These are phyloP conservation scores for Pleodorina starrii DNA, from an alignment of 139 green algal genomes.

Conservation along the genomic window DNA sequence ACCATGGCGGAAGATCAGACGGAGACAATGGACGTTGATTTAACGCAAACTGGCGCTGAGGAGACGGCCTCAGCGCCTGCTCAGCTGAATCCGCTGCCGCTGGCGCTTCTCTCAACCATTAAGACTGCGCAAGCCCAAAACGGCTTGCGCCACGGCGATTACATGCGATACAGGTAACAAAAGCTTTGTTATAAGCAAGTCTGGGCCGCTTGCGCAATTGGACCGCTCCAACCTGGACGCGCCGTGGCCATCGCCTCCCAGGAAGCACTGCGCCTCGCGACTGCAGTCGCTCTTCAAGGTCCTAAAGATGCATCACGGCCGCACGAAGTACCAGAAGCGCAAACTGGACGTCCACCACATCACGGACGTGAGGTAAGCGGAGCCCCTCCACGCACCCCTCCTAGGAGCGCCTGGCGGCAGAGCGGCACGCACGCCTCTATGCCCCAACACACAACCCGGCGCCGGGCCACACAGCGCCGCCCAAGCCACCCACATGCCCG, in stretches of 20 bases:
- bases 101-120: slow-evolving; percentile 71
- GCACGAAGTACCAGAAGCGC: slow-evolving; percentile 88
- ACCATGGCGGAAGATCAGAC: slow-evolving; percentile 28
- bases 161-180: slow-evolving; percentile 87
- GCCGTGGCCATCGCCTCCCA: too few species aligned
- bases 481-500: too few species aligned
- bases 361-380: slow-evolving; percentile 76
- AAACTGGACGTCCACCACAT: slow-evolving; percentile 77
- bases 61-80: background rate
- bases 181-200: background rate
- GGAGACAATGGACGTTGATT: slow-evolving; percentile 8
- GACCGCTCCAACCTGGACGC: too few species aligned
- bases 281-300: slow-evolving; percentile 86
- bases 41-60: background rate
- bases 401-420: too few species aligned
- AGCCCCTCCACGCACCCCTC: background rate
- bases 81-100: background rate
- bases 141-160: slow-evolving; percentile 86
- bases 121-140: slow-evolving; percentile 82
- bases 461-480: too few species aligned
- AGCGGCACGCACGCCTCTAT: too few species aligned
- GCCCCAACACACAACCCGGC: too few species aligned
- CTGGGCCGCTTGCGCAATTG: too few species aligned
- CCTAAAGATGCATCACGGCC: slow-evolving; percentile 90
- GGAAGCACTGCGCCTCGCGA: slow-evolving; percentile 87